Conservation (phyloP, 306 rosid species). For the Senna tora region DNA sequence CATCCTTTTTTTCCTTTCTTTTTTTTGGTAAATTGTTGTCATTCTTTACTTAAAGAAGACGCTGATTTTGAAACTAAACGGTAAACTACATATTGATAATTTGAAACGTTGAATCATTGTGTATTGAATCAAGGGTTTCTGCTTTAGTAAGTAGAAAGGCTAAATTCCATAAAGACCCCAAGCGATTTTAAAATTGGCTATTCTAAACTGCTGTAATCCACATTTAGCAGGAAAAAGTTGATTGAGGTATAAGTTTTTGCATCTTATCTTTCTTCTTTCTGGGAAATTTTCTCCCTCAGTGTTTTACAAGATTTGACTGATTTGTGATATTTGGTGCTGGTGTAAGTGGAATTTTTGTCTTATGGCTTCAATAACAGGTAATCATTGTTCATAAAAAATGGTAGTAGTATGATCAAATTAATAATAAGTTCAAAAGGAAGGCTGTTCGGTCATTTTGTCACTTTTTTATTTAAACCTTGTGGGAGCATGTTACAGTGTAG, state of each 20-base stretch:
- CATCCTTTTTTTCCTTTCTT: neutral
- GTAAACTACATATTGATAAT: constrained; percentile 23
- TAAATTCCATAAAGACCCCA: constrained; percentile 11
- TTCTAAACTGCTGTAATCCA: constrained; percentile 21
- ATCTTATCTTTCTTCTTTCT: constrained; percentile 1
- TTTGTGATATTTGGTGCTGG: constrained; percentile 23
- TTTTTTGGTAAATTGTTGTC: neutral
- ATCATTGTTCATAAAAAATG: constrained; percentile 15
- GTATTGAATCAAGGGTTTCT: constrained; percentile 27
- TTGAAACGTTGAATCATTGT: constrained; percentile 18
- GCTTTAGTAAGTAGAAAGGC: constrained; percentile 17
- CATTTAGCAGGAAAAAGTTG: constrained; percentile 9
- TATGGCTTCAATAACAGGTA: constrained; percentile 26
- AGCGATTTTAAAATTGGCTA: constrained; percentile 13
- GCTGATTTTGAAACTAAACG: constrained; percentile 7
- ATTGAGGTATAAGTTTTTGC: constrained; percentile 12
- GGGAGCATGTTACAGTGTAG: constrained; percentile 17
- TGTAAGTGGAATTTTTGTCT: constrained; percentile 3
- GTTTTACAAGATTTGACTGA: constrained; percentile 15
- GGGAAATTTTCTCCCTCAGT: constrained; percentile 1
- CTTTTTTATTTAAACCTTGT: constrained; percentile 31
- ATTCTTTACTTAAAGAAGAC: constrained; percentile 4
- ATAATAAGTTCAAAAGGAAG: constrained; percentile 24
- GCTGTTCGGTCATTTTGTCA: constrained; percentile 7
- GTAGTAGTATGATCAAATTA: constrained; percentile 30